Conservation (phyloP, 257 asterid species). For the Rubia yunnanensis region DNA sequence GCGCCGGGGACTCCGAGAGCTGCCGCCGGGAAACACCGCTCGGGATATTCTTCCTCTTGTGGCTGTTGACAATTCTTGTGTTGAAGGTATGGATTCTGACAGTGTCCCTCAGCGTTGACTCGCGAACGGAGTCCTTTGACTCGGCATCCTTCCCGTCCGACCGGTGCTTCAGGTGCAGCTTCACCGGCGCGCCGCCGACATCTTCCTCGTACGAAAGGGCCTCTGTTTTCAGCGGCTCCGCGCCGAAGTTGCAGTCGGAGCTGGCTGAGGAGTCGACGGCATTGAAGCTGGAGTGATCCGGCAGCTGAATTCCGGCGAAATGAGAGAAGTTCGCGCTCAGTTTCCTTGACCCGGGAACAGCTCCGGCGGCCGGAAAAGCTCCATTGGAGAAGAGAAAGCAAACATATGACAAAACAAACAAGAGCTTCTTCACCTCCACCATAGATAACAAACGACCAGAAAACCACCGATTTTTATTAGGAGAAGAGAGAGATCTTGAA, state of each 20-base stretch:
- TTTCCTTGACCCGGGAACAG: conserved; percentile 8
- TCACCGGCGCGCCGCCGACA: conserved; percentile 19
- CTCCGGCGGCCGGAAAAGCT: conserved; percentile 19
- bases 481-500: neutral
- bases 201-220: neutral
- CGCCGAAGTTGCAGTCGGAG: conserved; percentile 30
- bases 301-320: conserved; percentile 33
- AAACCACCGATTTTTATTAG: too few species aligned
- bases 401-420: conserved; percentile 22
- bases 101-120: conserved; percentile 56
- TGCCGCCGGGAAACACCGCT: neutral
- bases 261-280: conserved; percentile 24
- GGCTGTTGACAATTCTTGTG: conserved; percentile 39
- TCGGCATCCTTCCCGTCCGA: conserved; percentile 21
- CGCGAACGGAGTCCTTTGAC: conserved; percentile 33
- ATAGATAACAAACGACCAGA: conserved; percentile 5
- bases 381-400: conserved; percentile 25
- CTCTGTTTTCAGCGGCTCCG: neutral
- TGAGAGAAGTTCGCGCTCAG: conserved; percentile 28
- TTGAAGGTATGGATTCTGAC: conserved; percentile 61
- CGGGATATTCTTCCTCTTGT: conserved; percentile 53
- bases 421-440: conserved; percentile 32
- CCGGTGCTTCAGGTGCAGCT: conserved; percentile 54
- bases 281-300: conserved; percentile 32
- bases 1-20: conserved; percentile 3